These are phyloP conservation scores for Sindora glabra DNA, from an alignment of 306 rosid species.

Conservation along the genomic window DNA sequence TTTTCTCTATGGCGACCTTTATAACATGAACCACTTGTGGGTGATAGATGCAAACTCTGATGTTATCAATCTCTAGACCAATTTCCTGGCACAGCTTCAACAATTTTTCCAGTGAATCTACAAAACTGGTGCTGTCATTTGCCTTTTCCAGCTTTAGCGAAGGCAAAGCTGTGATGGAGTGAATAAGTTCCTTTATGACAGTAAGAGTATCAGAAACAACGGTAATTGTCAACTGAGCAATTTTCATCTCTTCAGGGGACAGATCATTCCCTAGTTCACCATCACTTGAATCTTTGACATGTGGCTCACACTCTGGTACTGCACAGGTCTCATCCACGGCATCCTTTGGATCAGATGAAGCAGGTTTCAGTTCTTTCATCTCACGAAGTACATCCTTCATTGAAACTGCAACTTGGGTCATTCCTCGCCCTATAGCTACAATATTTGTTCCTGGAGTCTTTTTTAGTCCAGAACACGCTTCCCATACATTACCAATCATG, in stretches of 20 bases:
- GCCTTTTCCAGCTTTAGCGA: conserved; percentile 63
- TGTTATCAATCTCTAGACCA: conserved; percentile 66
- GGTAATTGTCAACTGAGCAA: conserved; percentile 45
- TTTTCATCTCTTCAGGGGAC: conserved; percentile 79
- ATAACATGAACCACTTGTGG: conserved; percentile 72
- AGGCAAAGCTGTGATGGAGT: conserved; percentile 61
- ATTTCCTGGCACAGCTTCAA: conserved; percentile 60
- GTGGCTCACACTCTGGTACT: conserved; percentile 17
- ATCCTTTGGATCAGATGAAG: conserved; percentile 21
- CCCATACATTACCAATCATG: no score
- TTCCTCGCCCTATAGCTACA: no score
- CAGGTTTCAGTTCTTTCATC: no score
- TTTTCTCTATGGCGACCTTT: conserved; percentile 38
- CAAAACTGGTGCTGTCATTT: conserved; percentile 34
- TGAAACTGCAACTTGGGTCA: no score
- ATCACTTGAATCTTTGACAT: conserved; percentile 36
- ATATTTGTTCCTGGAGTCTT: no score
- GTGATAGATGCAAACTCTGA: conserved; percentile 90
- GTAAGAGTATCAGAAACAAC: conserved; percentile 55
- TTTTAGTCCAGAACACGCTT: no score
- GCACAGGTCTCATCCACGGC: conserved; percentile 16
- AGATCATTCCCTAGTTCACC: conserved; percentile 79
- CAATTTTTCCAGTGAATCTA: conserved; percentile 64
- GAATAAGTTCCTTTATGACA: conserved; percentile 67
- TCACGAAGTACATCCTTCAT: no score